Conservation (phyloP, 1,284 basidiomycete genomes). For the Amylostereum areolatum region DNA sequence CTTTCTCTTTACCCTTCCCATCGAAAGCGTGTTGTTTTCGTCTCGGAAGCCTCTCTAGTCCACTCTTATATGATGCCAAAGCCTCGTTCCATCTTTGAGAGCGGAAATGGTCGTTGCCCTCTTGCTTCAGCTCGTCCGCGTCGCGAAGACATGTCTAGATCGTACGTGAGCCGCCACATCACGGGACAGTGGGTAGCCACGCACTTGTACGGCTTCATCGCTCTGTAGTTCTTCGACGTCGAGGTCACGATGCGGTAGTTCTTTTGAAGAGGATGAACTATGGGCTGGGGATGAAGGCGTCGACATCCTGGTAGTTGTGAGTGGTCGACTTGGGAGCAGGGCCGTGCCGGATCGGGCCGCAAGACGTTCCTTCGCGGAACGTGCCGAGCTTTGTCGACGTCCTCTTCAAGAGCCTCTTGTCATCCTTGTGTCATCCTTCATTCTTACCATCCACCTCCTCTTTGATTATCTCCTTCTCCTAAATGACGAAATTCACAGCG, state of each 20-base stretch:
- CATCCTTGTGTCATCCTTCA: no score
- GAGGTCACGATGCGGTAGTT: neutral
- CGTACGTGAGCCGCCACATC: neutral
- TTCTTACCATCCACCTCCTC: no score
- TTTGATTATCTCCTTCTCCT: no score
- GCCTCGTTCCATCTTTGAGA: conserved; percentile 58
- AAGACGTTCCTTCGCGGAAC: no score
- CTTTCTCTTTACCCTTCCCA: conserved; percentile 26
- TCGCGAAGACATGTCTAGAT: conserved; percentile 37
- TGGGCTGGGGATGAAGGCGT: neutral
- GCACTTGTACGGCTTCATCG: conserved; percentile 13
- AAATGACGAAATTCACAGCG: no score
- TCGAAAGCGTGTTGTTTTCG: conserved; percentile 5
- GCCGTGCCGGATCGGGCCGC: no score
- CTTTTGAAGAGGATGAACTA: neutral
- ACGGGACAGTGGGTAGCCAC: neutral
- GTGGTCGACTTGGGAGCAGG: no score
- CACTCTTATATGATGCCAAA: conserved; percentile 54
- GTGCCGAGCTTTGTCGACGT: no score
- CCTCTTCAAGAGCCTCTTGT: no score
- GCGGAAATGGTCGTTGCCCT: conserved; percentile 51
- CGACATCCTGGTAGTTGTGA: no score
- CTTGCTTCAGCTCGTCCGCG: conserved; percentile 55
- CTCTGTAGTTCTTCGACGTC: conserved; percentile 1
- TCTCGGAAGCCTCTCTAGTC: conserved; percentile 50